Evolutionary conservation across 768 basidiomycete genomes (phyloP).

Genomic region (Leccinum arenicola): DNA sequence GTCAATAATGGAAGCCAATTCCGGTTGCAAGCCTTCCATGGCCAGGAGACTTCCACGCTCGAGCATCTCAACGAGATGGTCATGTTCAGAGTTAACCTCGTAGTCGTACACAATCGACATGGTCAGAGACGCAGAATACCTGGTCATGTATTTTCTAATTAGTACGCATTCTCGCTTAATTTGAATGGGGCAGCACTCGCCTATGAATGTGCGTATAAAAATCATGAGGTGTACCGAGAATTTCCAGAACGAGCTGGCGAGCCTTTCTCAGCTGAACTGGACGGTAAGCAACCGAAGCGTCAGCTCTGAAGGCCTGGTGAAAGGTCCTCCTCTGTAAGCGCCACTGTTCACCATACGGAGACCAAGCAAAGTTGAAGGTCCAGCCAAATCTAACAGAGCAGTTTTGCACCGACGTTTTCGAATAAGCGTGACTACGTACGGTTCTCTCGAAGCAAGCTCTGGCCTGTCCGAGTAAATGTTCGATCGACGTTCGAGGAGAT

Average conservation of each 20-base stretch:
- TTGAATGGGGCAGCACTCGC: not conserved
- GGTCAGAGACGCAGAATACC: slow-evolving; percentile 35
- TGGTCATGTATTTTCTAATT: slow-evolving; percentile 2
- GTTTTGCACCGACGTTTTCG: not conserved
- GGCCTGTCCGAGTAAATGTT: slow-evolving; percentile 29
- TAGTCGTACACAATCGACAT: slow-evolving; percentile 42
- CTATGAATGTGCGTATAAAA: slow-evolving; percentile 7
- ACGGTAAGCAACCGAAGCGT: slow-evolving; percentile 8
- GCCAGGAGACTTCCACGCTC: slow-evolving; percentile 29
- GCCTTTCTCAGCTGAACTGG: slow-evolving; percentile 21
- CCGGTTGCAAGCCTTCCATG: slow-evolving; percentile 16
- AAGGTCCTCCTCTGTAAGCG: slow-evolving; percentile 23
- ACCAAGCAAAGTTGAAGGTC: slow-evolving; percentile 17
- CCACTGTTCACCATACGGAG: slow-evolving; percentile 23
- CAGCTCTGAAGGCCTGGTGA: slow-evolving; percentile 23
- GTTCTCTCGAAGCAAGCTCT: slow-evolving; percentile 10
- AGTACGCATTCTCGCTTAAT: not conserved
- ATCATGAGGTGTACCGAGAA: slow-evolving; percentile 9
- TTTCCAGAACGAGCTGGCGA: slow-evolving; percentile 14
- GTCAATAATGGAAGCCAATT: slow-evolving; percentile 12
- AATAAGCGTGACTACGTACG: slow-evolving; percentile 5
- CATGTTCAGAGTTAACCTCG: slow-evolving; percentile 33
- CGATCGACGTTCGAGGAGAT: slow-evolving; percentile 28
- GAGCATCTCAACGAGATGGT: slow-evolving; percentile 37
- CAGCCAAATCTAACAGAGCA: slow-evolving; percentile 17